phyloP scores from a whole-genome alignment of 2,329 filamentous ascomycete genomes.

The Cryphonectria nitschkei region DNA sequence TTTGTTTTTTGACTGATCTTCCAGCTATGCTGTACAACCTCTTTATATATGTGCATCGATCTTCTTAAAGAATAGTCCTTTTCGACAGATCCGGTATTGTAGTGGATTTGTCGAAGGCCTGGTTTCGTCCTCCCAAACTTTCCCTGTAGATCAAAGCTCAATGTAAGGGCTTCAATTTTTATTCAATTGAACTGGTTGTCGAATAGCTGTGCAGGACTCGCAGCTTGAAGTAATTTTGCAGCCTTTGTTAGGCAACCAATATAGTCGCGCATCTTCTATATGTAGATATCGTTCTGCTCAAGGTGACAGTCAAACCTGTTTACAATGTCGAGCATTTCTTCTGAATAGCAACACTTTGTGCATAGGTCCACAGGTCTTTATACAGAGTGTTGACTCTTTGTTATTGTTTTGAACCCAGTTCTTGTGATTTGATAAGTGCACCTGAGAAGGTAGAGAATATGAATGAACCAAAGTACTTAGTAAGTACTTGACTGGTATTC shows the following conservation, averaged over 20 bases:
- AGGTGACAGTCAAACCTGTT: background rate
- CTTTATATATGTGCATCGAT: too few species aligned
- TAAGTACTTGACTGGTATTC: background rate
- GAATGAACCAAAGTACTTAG: background rate
- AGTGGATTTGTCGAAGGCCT: too few species aligned
- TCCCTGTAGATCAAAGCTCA: too few species aligned
- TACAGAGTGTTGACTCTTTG: background rate
- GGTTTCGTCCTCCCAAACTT: too few species aligned
- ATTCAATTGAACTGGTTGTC: background rate
- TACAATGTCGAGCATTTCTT: background rate
- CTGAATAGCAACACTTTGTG: background rate
- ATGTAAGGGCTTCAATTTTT: background rate
- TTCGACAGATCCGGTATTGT: too few species aligned
- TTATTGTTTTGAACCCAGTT: background rate
- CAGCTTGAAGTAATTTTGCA: background rate
- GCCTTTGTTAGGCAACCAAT: background rate
- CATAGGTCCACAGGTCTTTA: too few species aligned
- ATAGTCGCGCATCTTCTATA: background rate
- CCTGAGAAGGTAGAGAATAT: background rate
- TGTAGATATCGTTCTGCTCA: background rate
- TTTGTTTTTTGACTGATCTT: too few species aligned
- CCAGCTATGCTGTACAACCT: too few species aligned
- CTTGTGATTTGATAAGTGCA: background rate
- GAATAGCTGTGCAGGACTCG: background rate
- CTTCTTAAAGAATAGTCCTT: too few species aligned